Base-by-base conservation (phyloP, 176 grass and related monocot genomes). In the Carex littledalei region DNA sequence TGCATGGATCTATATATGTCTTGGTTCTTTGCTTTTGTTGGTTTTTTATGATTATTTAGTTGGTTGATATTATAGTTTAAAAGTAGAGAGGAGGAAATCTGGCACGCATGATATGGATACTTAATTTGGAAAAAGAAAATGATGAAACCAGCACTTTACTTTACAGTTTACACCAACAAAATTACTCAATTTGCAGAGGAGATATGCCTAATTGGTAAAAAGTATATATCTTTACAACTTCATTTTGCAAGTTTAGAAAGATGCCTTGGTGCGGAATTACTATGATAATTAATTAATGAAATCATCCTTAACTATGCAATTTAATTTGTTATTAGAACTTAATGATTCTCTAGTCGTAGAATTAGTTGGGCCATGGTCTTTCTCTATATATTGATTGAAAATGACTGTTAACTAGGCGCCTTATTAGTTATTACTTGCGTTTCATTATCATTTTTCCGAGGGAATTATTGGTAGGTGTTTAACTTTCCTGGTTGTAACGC, bases 361-460 rank as follows among this genome's bases (percentile, higher is more conserved):
- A 35, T 79, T 79, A 79, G 50, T 79, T 79, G 52, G 24, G 54
- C 76, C 12, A n/a, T 81, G 12, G 58, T 45, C 16, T 81, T 64
- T 81, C 79, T 61, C 6, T 47, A 41, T 45, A 61, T 58, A 35
- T 62, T 81, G 39, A 41, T 81, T 81, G 79, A 81, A 20, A 81
- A 41, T 17, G 54, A 63, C 58, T 20, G 32, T 81, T 81, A 81
- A 81, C 58, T 81, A 39, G 34, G 17, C 41, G 29, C 56, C 32
- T n/a, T 71, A 21, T 43, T 20, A 70, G 34, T 35, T 39, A 45
- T 47, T 21, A 72, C 39, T 10, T 12, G 35, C 68, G 18, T 71
- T 43, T 71, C 37, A 72, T 4, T 72, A 47, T 72, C 68, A 72
- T 45, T 21, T 72, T 47, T 72, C 37, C 22, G 39, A 72, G 34